phyloP scores from a whole-genome alignment of 495 filamentous ascomycete species.

The Penicillium cinerascens region DNA sequence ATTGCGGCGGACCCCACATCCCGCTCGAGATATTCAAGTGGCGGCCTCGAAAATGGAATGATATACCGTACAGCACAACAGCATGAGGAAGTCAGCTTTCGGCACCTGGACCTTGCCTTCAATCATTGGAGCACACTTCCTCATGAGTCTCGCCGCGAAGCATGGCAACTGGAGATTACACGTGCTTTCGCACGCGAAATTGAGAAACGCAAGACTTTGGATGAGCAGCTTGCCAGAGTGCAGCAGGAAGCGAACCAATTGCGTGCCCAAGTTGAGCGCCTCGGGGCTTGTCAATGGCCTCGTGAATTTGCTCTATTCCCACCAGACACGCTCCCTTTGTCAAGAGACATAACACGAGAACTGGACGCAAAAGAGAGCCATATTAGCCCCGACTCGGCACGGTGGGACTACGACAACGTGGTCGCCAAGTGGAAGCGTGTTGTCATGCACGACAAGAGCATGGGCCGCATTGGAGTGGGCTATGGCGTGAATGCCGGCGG shows the following conservation, averaged over 20 bases:
- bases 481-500: constrained; percentile 15
- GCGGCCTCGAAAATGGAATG: constrained; percentile 34
- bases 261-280: constrained; percentile 62
- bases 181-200: constrained; percentile 66
- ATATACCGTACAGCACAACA: constrained; percentile 49
- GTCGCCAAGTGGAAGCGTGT: constrained; percentile 57
- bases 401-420: constrained; percentile 56
- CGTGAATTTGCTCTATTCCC: constrained; percentile 66
- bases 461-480: constrained; percentile 41
- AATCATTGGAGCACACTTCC: constrained; percentile 64
- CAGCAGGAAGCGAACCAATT: constrained; percentile 72
- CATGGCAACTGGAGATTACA: constrained; percentile 77
- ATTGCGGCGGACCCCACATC: constrained; percentile 26
- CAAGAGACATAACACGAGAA: constrained; percentile 43
- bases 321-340: constrained; percentile 59
- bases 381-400: constrained; percentile 32
- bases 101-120: constrained; percentile 68
- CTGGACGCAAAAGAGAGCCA: constrained; percentile 36
- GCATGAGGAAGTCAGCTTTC: constrained; percentile 54
- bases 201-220: constrained; percentile 59
- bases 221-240: constrained; percentile 57
- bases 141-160: constrained; percentile 52
- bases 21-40: constrained; percentile 23
- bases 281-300: constrained; percentile 65
- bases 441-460: constrained; percentile 47